A percentile compares a stretch with the other conserved stretches of the same genome.
These are phyloP conservation scores for Skeletonema grethae DNA, from an alignment of 108 stramenopile species.

Conservation along the genomic window DNA sequence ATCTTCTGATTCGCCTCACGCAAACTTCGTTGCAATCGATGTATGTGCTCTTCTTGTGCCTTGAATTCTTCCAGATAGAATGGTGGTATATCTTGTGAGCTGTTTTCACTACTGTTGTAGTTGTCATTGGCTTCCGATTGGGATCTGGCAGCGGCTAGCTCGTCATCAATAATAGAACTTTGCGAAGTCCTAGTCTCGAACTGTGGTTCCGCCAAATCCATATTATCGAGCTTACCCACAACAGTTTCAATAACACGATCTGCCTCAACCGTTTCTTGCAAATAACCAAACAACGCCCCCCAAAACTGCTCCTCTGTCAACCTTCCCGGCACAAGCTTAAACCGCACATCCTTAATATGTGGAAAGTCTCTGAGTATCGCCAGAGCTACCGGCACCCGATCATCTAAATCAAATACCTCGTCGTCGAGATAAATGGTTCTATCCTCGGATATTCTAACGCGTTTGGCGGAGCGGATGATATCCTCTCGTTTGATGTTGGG, in stretches of 20 bases:
- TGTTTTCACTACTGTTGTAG: neutral
- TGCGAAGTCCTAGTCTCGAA: constrained; percentile 18
- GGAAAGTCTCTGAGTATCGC: constrained; percentile 37
- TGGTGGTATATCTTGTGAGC: constrained; percentile 16
- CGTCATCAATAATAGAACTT: neutral
- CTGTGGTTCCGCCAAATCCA: constrained; percentile 29
- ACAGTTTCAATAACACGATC: constrained; percentile 27
- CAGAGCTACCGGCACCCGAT: constrained; percentile 32
- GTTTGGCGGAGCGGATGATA: constrained; percentile 26
- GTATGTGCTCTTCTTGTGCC: constrained; percentile 30
- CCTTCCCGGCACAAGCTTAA: constrained; percentile 42
- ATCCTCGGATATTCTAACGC: neutral
- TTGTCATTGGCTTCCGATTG: neutral
- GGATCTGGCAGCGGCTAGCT: neutral
- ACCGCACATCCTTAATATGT: constrained; percentile 41
- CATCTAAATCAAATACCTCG: constrained; percentile 39
- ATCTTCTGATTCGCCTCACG: constrained; percentile 42
- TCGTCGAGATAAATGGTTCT: constrained; percentile 27
- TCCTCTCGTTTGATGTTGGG: constrained; percentile 33
- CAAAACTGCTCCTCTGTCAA: constrained; percentile 45
- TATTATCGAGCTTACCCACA: constrained; percentile 6
- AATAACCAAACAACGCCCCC: constrained; percentile 36
- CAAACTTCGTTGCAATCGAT: constrained; percentile 31
- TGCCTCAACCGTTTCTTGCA: constrained; percentile 18
- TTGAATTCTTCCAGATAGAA: constrained; percentile 34